A percentile compares a stretch with the other conserved stretches of the same genome.
These are phyloP conservation scores for Dactylellina cionopaga DNA, from an alignment of 2,329 filamentous ascomycete genomes.

Conservation along the genomic window DNA sequence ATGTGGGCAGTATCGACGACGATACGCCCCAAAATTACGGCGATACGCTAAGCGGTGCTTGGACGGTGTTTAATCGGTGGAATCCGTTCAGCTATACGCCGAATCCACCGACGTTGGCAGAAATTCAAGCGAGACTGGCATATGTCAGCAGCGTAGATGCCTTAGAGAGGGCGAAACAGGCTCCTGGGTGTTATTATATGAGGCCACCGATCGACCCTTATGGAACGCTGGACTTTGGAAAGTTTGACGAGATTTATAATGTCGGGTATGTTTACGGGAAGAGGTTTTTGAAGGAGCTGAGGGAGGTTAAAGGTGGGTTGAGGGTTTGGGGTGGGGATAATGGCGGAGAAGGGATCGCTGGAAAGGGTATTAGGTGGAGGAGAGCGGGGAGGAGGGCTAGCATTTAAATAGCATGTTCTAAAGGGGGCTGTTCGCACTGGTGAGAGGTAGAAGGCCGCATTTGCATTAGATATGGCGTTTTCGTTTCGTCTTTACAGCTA, in stretches of 20 bases:
- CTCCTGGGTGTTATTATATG: constrained; percentile 94
- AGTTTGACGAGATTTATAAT: constrained; percentile 95
- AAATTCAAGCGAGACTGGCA: constrained; percentile 93
- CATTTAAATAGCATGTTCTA: constrained; percentile 25
- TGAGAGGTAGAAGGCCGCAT: neutral
- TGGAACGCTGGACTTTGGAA: constrained; percentile 93
- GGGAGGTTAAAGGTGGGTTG: constrained; percentile 77
- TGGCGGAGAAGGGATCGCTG: constrained; percentile 42
- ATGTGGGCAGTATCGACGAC: constrained; percentile 92
- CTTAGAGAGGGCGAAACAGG: constrained; percentile 89
- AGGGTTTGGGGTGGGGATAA: constrained; percentile 65
- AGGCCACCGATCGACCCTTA: constrained; percentile 92
- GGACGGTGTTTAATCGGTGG: constrained; percentile 95
- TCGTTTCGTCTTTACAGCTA: too few species aligned
- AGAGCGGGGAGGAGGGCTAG: constrained; percentile 57
- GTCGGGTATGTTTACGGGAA: constrained; percentile 88
- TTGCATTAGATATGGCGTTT: constrained; percentile 24
- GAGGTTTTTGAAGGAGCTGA: constrained; percentile 79
- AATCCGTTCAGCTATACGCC: constrained; percentile 89
- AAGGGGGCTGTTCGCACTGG: neutral
- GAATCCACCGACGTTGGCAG: constrained; percentile 92
- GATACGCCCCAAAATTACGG: constrained; percentile 91
- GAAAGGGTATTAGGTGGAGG: constrained; percentile 63
- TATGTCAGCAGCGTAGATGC: constrained; percentile 97
- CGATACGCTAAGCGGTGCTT: constrained; percentile 92